Base-by-base conservation (phyloP, 2,329 filamentous ascomycete species). In the Chlorencoelia australis region DNA sequence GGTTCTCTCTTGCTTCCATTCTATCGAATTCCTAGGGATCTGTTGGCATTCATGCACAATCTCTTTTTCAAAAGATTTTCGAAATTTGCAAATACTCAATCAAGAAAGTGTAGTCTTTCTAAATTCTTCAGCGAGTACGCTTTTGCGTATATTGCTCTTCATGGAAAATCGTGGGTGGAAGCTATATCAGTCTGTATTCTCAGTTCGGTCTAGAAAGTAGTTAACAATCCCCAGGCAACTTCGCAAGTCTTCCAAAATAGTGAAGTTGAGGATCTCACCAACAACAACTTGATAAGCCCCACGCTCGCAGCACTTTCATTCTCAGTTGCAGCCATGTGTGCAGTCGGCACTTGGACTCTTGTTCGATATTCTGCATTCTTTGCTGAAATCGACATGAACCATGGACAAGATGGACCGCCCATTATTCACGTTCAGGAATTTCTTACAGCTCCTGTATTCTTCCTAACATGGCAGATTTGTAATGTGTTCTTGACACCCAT, bases 81-180 rank as follows among this genome's bases (percentile, higher is more conserved):
- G 71, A 75, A n/a, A n/a, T 2, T 63, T 66, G 0, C 62, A 79
- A 5, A 84, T 85, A 2, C 85, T 89, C 47, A 66, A 86, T 1
- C 41, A 87, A 1, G 76, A 69, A 1, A 60, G 62, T 26, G 73
- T 83, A 35, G 54, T 83, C 18, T 84, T 85, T 57, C 93, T 1
- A 70, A 86, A 46, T 91, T 94, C 53, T 69, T 94, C 62, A 96
- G 96, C 62, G 77, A 86, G 49, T 94, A 93, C 49, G 87, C 87
- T 1, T 94, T 93, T 60, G 87, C 79, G 19, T 86, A 95, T 55
- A 94, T 96, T 53, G 87, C 89, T 0, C 68, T 95, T 0, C 95
- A 95, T 55, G 89, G 89, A 13, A 93, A 93, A 59, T 65, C 82
- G 1, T 96, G 95, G 56, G 72, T 95, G n/a, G n/a, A n/a, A n/a